Percentiles rank a stretch among this genome's conserved stretches.
These are phyloP conservation scores for Colletotrichum orchidophilum DNA, from an alignment of 2,329 filamentous ascomycete genomes.

Conservation along the genomic window DNA sequence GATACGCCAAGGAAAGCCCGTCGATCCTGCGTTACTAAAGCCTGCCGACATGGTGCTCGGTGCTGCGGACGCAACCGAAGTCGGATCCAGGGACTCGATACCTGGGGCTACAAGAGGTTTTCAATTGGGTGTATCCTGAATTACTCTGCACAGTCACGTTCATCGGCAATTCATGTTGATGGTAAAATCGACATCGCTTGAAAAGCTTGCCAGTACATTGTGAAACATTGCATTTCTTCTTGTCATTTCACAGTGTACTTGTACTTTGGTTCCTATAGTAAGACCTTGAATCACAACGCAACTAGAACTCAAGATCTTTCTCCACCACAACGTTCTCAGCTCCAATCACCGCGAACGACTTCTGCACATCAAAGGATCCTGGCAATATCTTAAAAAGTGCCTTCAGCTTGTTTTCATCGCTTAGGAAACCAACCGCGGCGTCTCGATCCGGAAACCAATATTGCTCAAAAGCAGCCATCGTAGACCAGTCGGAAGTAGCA, in stretches of 20 bases:
- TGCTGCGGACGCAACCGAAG: too few species aligned
- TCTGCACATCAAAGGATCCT: not conserved
- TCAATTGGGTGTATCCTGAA: too few species aligned
- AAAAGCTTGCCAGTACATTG: too few species aligned
- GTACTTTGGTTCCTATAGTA: not conserved
- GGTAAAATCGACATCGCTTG: too few species aligned
- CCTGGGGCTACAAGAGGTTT: too few species aligned
- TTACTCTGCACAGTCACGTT: too few species aligned
- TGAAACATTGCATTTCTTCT: too few species aligned
- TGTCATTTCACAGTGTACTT: not conserved
- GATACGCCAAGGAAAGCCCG: not conserved
- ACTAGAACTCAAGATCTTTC: not conserved
- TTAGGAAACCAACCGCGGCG: not conserved
- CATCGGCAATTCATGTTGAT: too few species aligned
- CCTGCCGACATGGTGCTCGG: not conserved
- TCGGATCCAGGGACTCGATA: too few species aligned
- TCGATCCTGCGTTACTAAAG: not conserved
- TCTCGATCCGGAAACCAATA: slow-evolving; percentile 2
- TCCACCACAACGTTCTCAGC: not conserved
- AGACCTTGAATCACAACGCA: not conserved
- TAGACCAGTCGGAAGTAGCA: not conserved
- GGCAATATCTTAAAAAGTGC: not conserved
- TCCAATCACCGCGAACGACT: slow-evolving; percentile 2
- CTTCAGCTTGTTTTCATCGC: not conserved
- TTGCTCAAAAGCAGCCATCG: slow-evolving; percentile 3